Evolutionary conservation across 768 basidiomycete genomes (phyloP).

Genomic region (Psilocybe azurescens): DNA sequence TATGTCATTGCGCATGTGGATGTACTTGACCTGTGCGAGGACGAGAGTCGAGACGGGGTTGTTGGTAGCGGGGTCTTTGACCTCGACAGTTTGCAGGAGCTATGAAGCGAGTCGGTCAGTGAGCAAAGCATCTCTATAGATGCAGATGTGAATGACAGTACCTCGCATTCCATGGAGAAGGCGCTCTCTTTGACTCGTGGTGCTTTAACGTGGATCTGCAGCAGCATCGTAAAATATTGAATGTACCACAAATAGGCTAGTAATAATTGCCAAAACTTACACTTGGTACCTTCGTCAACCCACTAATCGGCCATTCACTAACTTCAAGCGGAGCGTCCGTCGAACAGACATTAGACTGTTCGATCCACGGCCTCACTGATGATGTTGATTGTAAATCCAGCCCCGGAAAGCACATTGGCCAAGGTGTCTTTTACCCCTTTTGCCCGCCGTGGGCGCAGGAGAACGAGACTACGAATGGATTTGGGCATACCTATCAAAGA

Average conservation of each 20-base stretch:
- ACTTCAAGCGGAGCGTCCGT: conserved; percentile 58
- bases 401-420: conserved; percentile 66
- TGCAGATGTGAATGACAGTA: conserved; percentile 3
- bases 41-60: conserved; percentile 45
- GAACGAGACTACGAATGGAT: conserved; percentile 72
- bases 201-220: conserved; percentile 51
- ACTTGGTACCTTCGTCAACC: conserved; percentile 60
- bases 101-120: conserved; percentile 35
- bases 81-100: conserved; percentile 48
- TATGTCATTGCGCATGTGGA: conserved; percentile 63
- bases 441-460: conserved; percentile 35
- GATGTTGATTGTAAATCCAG: conserved; percentile 75
- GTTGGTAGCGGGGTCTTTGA: conserved; percentile 43
- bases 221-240: not conserved
- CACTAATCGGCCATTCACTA: conserved; percentile 67
- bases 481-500: conserved; percentile 49
- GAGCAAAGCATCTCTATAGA: not conserved
- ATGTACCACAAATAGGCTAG: not conserved
- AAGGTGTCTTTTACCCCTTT: conserved; percentile 58
- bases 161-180: conserved; percentile 67
- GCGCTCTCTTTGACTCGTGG: conserved; percentile 68
- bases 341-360: conserved; percentile 57
- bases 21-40: conserved; percentile 57
- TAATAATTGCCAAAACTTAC: conserved; percentile 37
- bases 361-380: conserved; percentile 73